These are phyloP conservation scores for Proteromonas lacertae DNA, from an alignment of 352 stramenopile species.

Conservation along the genomic window DNA sequence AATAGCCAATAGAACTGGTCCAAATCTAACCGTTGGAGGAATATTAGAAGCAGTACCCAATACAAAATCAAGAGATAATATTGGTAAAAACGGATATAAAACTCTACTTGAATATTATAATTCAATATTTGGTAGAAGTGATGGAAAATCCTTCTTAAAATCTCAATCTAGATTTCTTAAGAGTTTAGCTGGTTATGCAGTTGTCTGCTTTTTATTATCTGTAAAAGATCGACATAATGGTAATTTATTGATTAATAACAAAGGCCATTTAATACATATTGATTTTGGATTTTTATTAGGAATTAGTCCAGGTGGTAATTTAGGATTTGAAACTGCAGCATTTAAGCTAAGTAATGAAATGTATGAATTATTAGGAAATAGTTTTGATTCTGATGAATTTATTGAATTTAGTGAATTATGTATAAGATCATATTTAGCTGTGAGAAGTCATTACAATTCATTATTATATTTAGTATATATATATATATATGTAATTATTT, in stretches of 20 bases:
- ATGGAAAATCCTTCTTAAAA: slow-evolving; percentile 18
- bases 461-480: slow-evolving; percentile 1
- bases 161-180: slow-evolving; percentile 43
- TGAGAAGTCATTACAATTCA: background rate
- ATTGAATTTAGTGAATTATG: too few relatives aligned
- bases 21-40: slow-evolving; percentile 5
- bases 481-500: too few relatives aligned
- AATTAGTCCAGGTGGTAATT: slow-evolving; percentile 53
- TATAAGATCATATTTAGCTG: background rate
- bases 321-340: slow-evolving; percentile 52
- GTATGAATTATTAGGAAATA: slow-evolving; percentile 40
- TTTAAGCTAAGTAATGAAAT: slow-evolving; percentile 83
- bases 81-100: slow-evolving; percentile 9
- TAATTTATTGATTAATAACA: slow-evolving; percentile 59
- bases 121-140: slow-evolving; percentile 1
- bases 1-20: slow-evolving; percentile 5
- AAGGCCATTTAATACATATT: slow-evolving; percentile 64
- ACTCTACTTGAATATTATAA: slow-evolving; percentile 7
- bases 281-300: slow-evolving; percentile 82
- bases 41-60: slow-evolving; percentile 11
- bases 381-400: background rate
- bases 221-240: slow-evolving; percentile 64
- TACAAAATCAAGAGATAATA: slow-evolving; percentile 8
- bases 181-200: slow-evolving; percentile 51
- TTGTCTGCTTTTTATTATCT: slow-evolving; percentile 69